Conservation (phyloP, 441 rosid genomes). For the Erodium trifolium region DNA sequence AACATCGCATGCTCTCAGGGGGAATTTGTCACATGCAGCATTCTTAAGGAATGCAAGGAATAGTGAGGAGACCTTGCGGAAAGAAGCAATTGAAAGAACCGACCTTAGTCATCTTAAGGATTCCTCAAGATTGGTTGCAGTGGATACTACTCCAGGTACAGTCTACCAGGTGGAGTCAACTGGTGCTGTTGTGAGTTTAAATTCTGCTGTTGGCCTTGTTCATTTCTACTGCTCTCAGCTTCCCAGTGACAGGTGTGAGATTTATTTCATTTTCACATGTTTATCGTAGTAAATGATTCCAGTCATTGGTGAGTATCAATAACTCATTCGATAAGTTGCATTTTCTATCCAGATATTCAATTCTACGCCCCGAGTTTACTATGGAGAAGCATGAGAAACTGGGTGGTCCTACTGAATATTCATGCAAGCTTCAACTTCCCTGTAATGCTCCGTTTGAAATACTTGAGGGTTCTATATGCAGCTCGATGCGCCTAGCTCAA, state of each 20-base stretch:
- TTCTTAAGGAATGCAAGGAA: slow-evolving; percentile 93
- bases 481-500: slow-evolving; percentile 96
- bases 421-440: slow-evolving; percentile 97
- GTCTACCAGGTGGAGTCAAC: slow-evolving; percentile 92
- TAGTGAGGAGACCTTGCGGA: slow-evolving; percentile 96
- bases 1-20: slow-evolving; percentile 36
- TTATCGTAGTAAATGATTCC: not conserved
- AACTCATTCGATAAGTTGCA: slow-evolving; percentile 18
- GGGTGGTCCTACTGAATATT: slow-evolving; percentile 83
- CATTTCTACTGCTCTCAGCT: slow-evolving; percentile 97
- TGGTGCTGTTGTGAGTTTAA: slow-evolving; percentile 96
- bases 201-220: slow-evolving; percentile 92
- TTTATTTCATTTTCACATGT: slow-evolving; percentile 4
- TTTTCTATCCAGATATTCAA: slow-evolving; percentile 57
- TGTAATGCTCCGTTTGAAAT: slow-evolving; percentile 97
- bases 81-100: slow-evolving; percentile 97
- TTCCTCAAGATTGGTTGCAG: slow-evolving; percentile 74
- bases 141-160: slow-evolving; percentile 72
- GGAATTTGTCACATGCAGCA: slow-evolving; percentile 76
- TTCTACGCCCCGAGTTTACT: slow-evolving; percentile 92
- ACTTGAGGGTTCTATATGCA: slow-evolving; percentile 89
- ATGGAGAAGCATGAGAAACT: slow-evolving; percentile 91
- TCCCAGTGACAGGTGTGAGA: slow-evolving; percentile 83
- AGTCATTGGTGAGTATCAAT: not conserved
- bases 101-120: slow-evolving; percentile 94